phyloP scores from a whole-genome alignment of 176 grass and related monocot genomes.

The Bolboschoenus planiculmis region DNA sequence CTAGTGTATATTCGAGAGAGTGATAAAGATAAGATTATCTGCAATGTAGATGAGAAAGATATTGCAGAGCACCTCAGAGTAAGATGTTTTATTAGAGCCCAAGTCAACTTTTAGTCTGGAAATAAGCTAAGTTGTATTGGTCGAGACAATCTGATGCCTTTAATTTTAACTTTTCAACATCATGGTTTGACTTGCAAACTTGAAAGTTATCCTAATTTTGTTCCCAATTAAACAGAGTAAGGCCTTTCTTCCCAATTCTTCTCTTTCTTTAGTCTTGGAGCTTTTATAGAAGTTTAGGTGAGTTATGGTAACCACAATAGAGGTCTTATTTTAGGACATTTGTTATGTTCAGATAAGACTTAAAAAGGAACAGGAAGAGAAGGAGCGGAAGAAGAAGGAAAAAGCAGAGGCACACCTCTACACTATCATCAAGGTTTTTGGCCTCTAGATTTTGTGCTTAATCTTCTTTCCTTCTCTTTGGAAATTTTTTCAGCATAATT shows the following conservation, averaged over 20 bases:
- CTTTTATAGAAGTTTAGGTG: not conserved
- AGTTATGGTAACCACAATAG: not conserved
- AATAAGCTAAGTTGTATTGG: constrained; percentile 13
- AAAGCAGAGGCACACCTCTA: constrained; percentile 99
- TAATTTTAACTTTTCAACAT: not conserved
- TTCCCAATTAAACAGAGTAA: not conserved
- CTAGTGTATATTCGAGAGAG: constrained; percentile 99
- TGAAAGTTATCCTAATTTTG: not conserved
- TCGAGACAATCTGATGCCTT: constrained; percentile 13
- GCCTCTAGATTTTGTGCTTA: not conserved
- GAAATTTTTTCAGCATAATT: constrained; percentile 14
- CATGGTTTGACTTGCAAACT: not conserved
- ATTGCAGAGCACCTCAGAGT: constrained; percentile 92
- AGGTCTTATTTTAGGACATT: constrained; percentile 16
- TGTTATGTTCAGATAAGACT: constrained; percentile 62
- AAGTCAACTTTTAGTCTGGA: constrained; percentile 5
- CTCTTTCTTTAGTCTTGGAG: not conserved
- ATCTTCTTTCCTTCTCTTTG: constrained; percentile 17
- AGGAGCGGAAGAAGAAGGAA: constrained; percentile 91
- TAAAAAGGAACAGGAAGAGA: constrained; percentile 95
- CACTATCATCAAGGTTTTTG: constrained; percentile 91
- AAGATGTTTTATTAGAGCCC: constrained; percentile 29
- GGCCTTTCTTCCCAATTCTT: not conserved
- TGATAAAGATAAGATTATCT: constrained; percentile 98
- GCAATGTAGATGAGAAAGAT: constrained; percentile 95